These are phyloP conservation scores for Chrysochromulina parva DNA, from an alignment of 78 protist genomes.

Conservation along the genomic window DNA sequence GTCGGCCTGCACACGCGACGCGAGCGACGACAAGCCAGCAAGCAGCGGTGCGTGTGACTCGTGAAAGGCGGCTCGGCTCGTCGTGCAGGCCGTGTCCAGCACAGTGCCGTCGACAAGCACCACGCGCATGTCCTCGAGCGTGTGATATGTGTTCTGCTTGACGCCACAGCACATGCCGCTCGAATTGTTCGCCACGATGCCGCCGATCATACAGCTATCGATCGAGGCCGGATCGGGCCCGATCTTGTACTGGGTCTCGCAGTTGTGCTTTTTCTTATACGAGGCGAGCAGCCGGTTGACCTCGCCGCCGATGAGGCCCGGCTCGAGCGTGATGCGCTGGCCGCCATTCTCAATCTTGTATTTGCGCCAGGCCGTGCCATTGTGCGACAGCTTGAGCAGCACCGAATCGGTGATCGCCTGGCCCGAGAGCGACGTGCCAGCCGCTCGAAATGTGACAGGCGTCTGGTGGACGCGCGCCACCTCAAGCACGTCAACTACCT, in stretches of 20 bases:
- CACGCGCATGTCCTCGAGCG: constrained; percentile 42
- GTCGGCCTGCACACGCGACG: constrained; percentile 12
- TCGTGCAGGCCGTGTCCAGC: constrained; percentile 43
- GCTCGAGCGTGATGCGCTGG: neutral
- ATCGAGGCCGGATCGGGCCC: constrained; percentile 61
- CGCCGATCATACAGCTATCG: constrained; percentile 59
- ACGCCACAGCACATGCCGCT: constrained; percentile 68
- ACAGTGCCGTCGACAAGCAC: constrained; percentile 50
- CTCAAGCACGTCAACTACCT: constrained; percentile 9
- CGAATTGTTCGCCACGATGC: constrained; percentile 54
- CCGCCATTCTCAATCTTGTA: constrained; percentile 30
- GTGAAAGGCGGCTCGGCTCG: neutral
- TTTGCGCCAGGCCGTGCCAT: constrained; percentile 14
- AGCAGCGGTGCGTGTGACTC: constrained; percentile 12
- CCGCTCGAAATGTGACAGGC: constrained; percentile 61
- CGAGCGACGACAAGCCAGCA: neutral
- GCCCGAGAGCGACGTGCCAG: constrained; percentile 57
- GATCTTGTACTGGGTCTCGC: constrained; percentile 2
- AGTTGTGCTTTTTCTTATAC: constrained; percentile 19
- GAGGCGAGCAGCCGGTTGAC: constrained; percentile 35
- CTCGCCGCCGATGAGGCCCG: constrained; percentile 36
- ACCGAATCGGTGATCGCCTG: constrained; percentile 56
- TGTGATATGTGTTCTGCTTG: constrained; percentile 48
- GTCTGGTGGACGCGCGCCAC: constrained; percentile 25
- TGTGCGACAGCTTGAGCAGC: constrained; percentile 39